These are phyloP conservation scores for Saccharomycopsis microspora DNA, from an alignment of 805 yeast species.

Conservation along the genomic window DNA sequence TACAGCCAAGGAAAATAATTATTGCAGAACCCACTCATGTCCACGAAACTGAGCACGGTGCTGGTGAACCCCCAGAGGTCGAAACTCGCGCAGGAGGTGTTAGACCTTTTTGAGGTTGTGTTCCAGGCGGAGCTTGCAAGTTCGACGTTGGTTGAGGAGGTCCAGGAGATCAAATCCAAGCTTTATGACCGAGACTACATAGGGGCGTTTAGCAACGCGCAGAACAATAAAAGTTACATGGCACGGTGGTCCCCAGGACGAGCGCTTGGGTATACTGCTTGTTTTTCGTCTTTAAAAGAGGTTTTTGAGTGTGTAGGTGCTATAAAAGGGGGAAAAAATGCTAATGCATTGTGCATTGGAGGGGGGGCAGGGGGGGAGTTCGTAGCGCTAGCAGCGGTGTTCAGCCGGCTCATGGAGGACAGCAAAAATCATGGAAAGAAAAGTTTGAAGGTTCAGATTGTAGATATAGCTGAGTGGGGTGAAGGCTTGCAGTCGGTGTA, in stretches of 20 bases:
- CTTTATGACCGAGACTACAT: constrained; percentile 61
- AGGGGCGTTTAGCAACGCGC: constrained; percentile 53
- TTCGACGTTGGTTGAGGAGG: constrained; percentile 24
- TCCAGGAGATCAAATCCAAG: constrained; percentile 62
- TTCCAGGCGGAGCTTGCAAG: constrained; percentile 6
- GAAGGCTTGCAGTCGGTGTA: constrained; percentile 36
- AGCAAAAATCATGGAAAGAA: constrained; percentile 17
- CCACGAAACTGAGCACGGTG: background rate
- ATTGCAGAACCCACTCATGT: background rate
- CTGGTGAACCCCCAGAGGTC: constrained; percentile 1
- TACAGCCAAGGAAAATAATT: no score
- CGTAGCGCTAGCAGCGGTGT: constrained; percentile 48
- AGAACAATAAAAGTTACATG: constrained; percentile 64
- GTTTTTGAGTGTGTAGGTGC: constrained; percentile 21
- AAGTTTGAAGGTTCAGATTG: constrained; percentile 35
- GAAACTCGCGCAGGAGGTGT: constrained; percentile 12
- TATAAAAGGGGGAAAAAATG: background rate
- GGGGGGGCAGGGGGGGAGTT: constrained; percentile 90
- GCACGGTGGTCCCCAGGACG: constrained; percentile 83
- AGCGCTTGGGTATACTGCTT: constrained; percentile 60
- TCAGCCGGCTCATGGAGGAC: constrained; percentile 26
- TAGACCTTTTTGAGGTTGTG: constrained; percentile 10
- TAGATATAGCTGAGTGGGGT: constrained; percentile 78
- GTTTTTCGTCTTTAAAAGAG: constrained; percentile 42
- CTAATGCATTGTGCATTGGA: constrained; percentile 53